These are phyloP conservation scores for Endothia cerciana DNA, from an alignment of 2,329 filamentous ascomycete genomes.

Conservation along the genomic window DNA sequence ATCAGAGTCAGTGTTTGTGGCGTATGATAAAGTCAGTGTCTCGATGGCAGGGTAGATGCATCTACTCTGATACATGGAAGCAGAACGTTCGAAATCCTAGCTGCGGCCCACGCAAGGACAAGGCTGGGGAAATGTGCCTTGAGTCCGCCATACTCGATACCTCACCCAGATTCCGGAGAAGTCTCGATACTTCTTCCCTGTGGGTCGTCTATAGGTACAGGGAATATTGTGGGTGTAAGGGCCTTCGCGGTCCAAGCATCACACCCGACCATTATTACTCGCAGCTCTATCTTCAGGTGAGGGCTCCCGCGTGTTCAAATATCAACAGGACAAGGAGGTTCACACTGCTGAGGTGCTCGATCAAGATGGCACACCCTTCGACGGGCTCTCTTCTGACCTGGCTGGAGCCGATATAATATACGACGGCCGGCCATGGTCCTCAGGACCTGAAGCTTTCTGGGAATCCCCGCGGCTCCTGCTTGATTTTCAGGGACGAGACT, in stretches of 20 bases:
- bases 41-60: constrained; percentile 54
- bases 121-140: constrained; percentile 18
- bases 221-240: constrained; percentile 21
- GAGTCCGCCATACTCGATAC: constrained; percentile 22
- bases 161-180: constrained; percentile 20
- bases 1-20: constrained; percentile 51
- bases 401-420: background rate
- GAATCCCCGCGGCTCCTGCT: background rate
- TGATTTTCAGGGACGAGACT: constrained; percentile 25
- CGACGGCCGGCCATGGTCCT: background rate
- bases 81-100: constrained; percentile 32
- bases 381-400: background rate
- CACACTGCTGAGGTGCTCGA: constrained; percentile 7
- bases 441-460: background rate
- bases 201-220: constrained; percentile 19
- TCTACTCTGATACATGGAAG: constrained; percentile 46
- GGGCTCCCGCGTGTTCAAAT: background rate
- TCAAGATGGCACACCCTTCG: background rate
- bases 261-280: constrained; percentile 2
- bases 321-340: background rate
- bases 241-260: background rate
- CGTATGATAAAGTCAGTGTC: constrained; percentile 49
- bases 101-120: constrained; percentile 23
- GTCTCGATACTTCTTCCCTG: constrained; percentile 21
- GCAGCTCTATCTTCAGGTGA: background rate